Base-by-base conservation (phyloP, 1,284 basidiomycete species). In the Sparassis latifolia region DNA sequence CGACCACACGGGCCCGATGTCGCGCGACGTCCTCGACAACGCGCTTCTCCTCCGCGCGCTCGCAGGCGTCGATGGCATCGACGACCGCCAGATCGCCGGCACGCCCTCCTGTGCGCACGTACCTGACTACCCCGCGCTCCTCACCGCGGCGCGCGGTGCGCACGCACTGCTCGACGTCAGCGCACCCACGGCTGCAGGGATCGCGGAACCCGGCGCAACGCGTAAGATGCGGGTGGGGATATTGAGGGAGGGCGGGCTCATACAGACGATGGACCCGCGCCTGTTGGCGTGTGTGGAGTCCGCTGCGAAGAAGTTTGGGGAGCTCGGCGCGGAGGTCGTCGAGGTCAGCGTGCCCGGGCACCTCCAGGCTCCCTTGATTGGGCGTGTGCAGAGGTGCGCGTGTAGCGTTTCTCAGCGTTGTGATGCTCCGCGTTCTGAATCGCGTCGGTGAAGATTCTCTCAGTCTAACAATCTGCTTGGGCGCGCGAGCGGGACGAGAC, bases 21-120 rank as follows among this genome's bases (percentile, higher is more conserved):
- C 62, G 5, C 60, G 62, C n/a, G 70, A 62, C 7, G 71, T 77
- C 3, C 62, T 69, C n/a, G 70, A 73, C 42, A 70, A 71, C 43
- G 75, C 75, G 3, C 54, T 69, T 3, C 59, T 78, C 3, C 65
- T 78, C 4, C 64, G 69, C 48, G 73, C 65, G n/a, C 70, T 75
- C 42, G 75, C 76, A 0, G 76, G 75, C 6, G 69, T 68, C 10
- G 76, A 78, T 54, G 69, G 68, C 4, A 64, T 76, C 41, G 76
- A 77, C 59, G 74, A 76, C 52, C 66, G 76, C n/a, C 69, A 71
- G 48, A 62, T 69, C 6, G 57, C 58, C 0, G 74, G 75, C 6
- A 68, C 71, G 9, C 76, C 76, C 0, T 61, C 65, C 35, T 70
- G 67, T 0, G 61, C 52, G 2, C 52, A 67, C 38, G 64, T 75